Evolutionary conservation across 495 filamentous ascomycete species (phyloP).

Genomic region (Penicillium paradoxum): DNA sequence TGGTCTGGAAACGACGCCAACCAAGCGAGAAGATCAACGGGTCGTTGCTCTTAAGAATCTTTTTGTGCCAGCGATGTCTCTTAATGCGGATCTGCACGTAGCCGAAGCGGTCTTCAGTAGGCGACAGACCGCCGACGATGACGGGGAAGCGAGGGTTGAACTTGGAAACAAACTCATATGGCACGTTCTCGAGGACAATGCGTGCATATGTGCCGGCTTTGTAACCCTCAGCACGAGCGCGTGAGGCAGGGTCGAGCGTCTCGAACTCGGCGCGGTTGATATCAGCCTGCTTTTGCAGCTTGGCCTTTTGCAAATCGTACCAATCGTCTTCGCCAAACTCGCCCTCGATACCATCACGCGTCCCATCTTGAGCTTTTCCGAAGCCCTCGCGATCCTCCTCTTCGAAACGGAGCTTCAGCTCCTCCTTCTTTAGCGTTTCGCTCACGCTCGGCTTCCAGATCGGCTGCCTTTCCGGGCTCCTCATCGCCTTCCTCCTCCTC

Average conservation of each 20-base stretch:
- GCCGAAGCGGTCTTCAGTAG: slow-evolving; percentile 92
- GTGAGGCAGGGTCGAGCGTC: slow-evolving; percentile 70
- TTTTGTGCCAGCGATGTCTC: slow-evolving; percentile 97
- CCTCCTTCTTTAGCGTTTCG: slow-evolving; percentile 92
- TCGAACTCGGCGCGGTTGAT: slow-evolving; percentile 95
- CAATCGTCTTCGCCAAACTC: slow-evolving; percentile 97
- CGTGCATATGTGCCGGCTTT: slow-evolving; percentile 92
- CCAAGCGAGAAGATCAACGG: slow-evolving; percentile 95
- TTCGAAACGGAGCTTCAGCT: slow-evolving; percentile 89
- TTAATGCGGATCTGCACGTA: slow-evolving; percentile 96
- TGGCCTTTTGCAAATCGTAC: slow-evolving; percentile 95
- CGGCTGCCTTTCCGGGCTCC: slow-evolving; percentile 32
- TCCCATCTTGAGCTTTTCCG: slow-evolving; percentile 73
- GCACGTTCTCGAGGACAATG: slow-evolving; percentile 80
- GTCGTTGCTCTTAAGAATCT: slow-evolving; percentile 95
- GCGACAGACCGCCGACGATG: slow-evolving; percentile 80
- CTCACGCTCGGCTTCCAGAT: slow-evolving; percentile 78
- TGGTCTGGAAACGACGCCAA: slow-evolving; percentile 91
- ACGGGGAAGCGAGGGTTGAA: slow-evolving; percentile 84
- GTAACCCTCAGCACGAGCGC: slow-evolving; percentile 80
- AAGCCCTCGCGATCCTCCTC: slow-evolving; percentile 95
- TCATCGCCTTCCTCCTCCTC: slow-evolving; percentile 24
- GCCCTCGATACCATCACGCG: slow-evolving; percentile 54
- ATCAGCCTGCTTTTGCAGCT: slow-evolving; percentile 85
- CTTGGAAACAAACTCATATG: slow-evolving; percentile 83